Base-by-base conservation (phyloP, 2,329 filamentous ascomycete species). In the Calonectria pseudoreteaudii region DNA sequence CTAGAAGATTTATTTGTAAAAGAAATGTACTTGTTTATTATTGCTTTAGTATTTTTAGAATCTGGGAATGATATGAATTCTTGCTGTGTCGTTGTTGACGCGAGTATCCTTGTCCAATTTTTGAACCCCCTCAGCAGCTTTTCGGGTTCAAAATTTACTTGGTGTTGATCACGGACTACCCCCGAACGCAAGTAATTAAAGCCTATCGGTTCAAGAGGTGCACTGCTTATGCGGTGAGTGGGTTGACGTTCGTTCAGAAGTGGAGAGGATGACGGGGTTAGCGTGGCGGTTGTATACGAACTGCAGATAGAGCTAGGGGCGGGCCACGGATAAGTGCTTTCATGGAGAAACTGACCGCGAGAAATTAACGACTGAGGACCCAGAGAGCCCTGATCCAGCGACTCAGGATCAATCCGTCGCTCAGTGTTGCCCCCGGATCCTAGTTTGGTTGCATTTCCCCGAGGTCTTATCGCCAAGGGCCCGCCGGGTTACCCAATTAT, bases 371-470 rank as follows among this genome's bases (percentile, higher is more conserved):
- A 38, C 36, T 16, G 36, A 41, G 34, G 26, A 23, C 23, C n/a
- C n/a, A 62, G 4, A 28, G 10, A 28, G n/a, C 36, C 20, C 38
- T 30, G 26, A 62, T 20, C 56, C 36, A 62, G 56, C 34, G 14
- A 62, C 26, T 34, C 34, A 62, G 56, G n/a, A 18, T 14, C 8
- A 36, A 28, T 13, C 34, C 20, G 56, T 62, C 56, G 56, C 56
- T 62, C 56, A 62, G 56, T 62, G 56, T 62, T 62, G 34, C 56
- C 56, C 56, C 56, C 34, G 23, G 23, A 62, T 62, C 13, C 56
- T 16, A 38, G n/a, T 26, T 41, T 20, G 56, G 56, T 23, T 41
- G 36, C 56, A 38, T 41, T 62, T 41, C 56, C 56, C 56, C 56
- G 56, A 36, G 11, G 56, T 62, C 56, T 62, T 62, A 62, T 62